phyloP scores from a whole-genome alignment of 345 rosid species.

The Cardiospermum halicacabum region DNA sequence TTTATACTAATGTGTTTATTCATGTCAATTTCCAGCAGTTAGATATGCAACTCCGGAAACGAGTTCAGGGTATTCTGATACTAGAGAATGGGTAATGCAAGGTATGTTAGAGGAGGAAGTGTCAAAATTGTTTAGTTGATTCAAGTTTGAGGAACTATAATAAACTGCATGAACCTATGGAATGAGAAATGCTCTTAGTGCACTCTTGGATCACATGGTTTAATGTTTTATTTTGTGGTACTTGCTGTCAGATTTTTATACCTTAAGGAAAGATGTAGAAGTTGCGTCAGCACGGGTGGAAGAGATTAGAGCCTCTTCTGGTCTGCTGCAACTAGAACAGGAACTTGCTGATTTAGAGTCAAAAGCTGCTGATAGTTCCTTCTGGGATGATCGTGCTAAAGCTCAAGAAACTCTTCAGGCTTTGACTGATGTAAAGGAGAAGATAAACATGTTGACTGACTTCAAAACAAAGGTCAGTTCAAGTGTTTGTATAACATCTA shows the following conservation, averaged over 20 bases:
- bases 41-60: constrained; percentile 46
- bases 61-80: constrained; percentile 32
- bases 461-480: constrained; percentile 62
- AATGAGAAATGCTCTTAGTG: not conserved
- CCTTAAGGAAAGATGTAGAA: constrained; percentile 80
- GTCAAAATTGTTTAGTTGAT: not conserved
- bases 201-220: not conserved
- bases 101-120: too few relatives aligned
- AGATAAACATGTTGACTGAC: constrained; percentile 47
- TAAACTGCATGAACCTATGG: not conserved
- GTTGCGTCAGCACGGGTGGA: constrained; percentile 54
- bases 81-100: constrained; percentile 75
- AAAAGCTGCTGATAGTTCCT: constrained; percentile 63
- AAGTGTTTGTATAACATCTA: not conserved
- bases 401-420: constrained; percentile 76
- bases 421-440: constrained; percentile 75
- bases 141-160: not conserved
- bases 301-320: constrained; percentile 61
- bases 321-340: constrained; percentile 46
- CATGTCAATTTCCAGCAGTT: constrained; percentile 23
- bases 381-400: constrained; percentile 78
- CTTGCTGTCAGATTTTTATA: constrained; percentile 65
- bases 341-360: constrained; percentile 55
- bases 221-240: not conserved
- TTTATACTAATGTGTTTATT: not conserved